Base-by-base conservation (phyloP, 1,284 basidiomycete genomes). In the Ceratobasidium sp. region DNA sequence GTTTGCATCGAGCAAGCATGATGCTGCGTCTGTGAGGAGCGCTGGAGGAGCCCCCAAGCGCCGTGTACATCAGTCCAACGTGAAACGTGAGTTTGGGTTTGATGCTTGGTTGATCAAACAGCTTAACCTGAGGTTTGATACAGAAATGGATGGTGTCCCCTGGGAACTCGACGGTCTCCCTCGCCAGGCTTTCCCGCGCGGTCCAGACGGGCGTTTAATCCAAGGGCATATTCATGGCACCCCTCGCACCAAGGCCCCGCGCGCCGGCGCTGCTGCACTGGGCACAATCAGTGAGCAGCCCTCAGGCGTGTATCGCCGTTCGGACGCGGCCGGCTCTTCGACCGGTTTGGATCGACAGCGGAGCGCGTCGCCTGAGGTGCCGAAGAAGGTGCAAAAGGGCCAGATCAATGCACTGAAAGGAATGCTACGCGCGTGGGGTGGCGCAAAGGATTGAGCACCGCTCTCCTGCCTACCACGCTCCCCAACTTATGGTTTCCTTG, bases 401-500 rank as follows among this genome's bases (percentile, higher is more conserved):
- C 91, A 93, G 84, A 92, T 92, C 83, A 89, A 90, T 76, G 86
- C 91, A 45, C 83, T 93, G 77, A 91, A 90, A 75, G 92, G 92
- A 86, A 91, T 93, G 90, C 82, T 93, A 74, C 92, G 89, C 74
- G 90, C 90, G 10, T 67, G 75, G 34, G 74, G 74, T 21, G 46
- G 48, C 39, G 73, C 59, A 53, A 26, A 72, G 72, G 62, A 67
- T 59, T 64, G 34, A 39, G 43, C 41, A 26, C 58, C 34, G 23
- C 41, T 43, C 65, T 69, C 43, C 60, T 34, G 14, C 45, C 9
- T 21, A 41, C 36, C 21, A 12, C 16, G 26, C 41, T 43, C 32
- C 39, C 28, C 3, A 39, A 6, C 46, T 16, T 45, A 28, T 26
- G 53, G 30, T 36, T 34, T 34, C 30, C 32, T 5, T 36, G 6